Evolutionary conservation across 2,329 filamentous ascomycete genomes (phyloP), one percentile per base, ranked within the genome.

Genomic region (Talaromyces piceae): DNA sequence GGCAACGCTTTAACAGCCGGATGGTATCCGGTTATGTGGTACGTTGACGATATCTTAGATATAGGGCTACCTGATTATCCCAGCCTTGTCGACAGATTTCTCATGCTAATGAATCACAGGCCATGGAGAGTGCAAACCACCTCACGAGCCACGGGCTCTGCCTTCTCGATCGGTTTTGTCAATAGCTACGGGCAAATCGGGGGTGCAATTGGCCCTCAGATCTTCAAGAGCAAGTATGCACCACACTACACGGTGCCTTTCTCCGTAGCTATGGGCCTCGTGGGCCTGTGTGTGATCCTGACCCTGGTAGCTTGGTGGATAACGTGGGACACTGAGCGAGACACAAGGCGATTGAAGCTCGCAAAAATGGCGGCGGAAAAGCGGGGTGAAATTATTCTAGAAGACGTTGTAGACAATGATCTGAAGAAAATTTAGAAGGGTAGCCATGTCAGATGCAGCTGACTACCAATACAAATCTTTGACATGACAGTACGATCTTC

Each of bases 171-270:
- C 49, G 74, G 70, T 1, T 78, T 77, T 49, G 73, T 75, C 47
- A 77, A 76, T 54, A 73, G 69, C 51, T 75, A 77, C 56, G 74
- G 74, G 0, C 73, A 77, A 54, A 74, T 77, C 16, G 75, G 74
- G 3, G 73, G 72, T 13, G 73, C 73, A 1, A 67, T 77, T 9
- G 74, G 73, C 0, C 70, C 74, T 8, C 74, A 77, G 57, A 68
- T 77, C 20, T 77, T 77, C 56, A 61, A 65, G 33, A 67, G 64
- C 27, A 64, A 64, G 31, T 77, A 73, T 48, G 73, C 73, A 6
- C 73, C 73, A 1, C 65, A 67, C n/a, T 77, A 77, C 56, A 67
- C 63, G 25, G 59, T 67, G 3, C 67, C 69, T 0, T 77, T 77
- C 54, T 68, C 65, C 0, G 62, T 68, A 1, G 71, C 74, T 1